Evolutionary conservation across 257 asterid species (phyloP).

Genomic region (Verbascum thapsus): DNA sequence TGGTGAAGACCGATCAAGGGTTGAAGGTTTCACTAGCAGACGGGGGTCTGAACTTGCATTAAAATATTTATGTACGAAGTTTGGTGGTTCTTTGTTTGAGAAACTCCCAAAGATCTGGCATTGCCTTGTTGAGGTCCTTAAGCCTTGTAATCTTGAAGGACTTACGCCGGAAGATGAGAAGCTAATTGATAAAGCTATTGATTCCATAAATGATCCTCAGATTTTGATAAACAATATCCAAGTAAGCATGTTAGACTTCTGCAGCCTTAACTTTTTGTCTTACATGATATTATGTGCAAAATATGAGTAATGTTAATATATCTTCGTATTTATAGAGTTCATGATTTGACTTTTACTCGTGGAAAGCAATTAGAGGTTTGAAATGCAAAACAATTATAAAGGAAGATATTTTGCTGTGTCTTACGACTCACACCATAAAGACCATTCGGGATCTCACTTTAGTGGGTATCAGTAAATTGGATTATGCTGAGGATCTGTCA

Average conservation of each 20-base stretch:
- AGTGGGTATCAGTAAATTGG: constrained; percentile 3
- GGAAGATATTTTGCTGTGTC: not conserved
- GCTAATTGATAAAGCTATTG: constrained; percentile 60
- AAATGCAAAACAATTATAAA: constrained; percentile 2
- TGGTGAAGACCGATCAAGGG: constrained; percentile 86
- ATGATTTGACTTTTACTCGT: not conserved
- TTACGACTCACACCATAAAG: constrained; percentile 6
- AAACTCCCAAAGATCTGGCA: constrained; percentile 94
- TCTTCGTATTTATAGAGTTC: constrained; percentile 3
- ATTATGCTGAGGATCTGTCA: constrained; percentile 4
- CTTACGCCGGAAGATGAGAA: constrained; percentile 65
- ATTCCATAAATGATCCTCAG: constrained; percentile 78
- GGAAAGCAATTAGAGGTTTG: not conserved
- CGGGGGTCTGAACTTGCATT: constrained; percentile 96
- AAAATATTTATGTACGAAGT: constrained; percentile 80
- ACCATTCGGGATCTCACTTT: not conserved
- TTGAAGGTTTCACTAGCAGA: constrained; percentile 90
- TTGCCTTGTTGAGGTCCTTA: constrained; percentile 93
- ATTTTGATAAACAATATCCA: constrained; percentile 88
- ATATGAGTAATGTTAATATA: not conserved
- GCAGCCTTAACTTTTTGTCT: not conserved
- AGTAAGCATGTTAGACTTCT: constrained; percentile 44
- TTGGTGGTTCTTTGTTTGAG: constrained; percentile 81
- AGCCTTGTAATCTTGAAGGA: constrained; percentile 68
- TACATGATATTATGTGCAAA: not conserved